Evolutionary conservation across 768 basidiomycete species (phyloP), one percentile per base, ranked within the genome.

Genomic region (Multifurca ochricompacta): DNA sequence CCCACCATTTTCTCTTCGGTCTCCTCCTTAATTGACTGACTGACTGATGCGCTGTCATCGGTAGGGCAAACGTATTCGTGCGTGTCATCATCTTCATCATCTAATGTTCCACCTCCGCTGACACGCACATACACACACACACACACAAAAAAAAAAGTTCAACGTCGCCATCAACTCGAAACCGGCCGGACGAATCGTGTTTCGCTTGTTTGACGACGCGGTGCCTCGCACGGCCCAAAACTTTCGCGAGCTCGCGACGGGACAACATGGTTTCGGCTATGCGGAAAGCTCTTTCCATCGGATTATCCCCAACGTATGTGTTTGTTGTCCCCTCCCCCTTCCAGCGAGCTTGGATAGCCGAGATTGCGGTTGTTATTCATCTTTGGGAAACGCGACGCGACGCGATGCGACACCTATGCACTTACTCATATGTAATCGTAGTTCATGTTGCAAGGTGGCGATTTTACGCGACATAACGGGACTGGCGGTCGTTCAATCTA

Each of bases 151-250:
- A n/a, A n/a, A 85, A n/a, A n/a, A 85, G 85, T 86, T 87, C 59
- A 79, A 86, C 51, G 64, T 87, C 54, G 69, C 74, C 2, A 84
- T 92, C 66, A 75, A 80, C 67, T 68, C 69, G 14, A 65, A 75
- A 43, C 78, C 81, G 3, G 71, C 78, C 1, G 88, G 87, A 21
- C 81, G 85, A 41, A 80, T 94, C 60, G 76, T 83, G 25, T 90
- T 94, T 79, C 82, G 86, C 69, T 78, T 94, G 39, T 91, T 78
- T 70, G 88, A 92, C 69, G 79, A 84, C 51, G 74, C 78, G 16
- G 88, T 90, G n/a, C 92, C 92, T 50, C 80, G 77, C 69, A 93
- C 91, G 10, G 68, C 86, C 3, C 71, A 69, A 46, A 91, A 92
- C 74, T 93, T 92, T 73, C 83, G 90, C 50, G 83, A 86, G 65